A percentile compares a stretch with the other conserved stretches of the same genome.
Conservation (phyloP, 2,329 filamentous ascomycete species). For the Magnaporthiopsis incrustans region DNA sequence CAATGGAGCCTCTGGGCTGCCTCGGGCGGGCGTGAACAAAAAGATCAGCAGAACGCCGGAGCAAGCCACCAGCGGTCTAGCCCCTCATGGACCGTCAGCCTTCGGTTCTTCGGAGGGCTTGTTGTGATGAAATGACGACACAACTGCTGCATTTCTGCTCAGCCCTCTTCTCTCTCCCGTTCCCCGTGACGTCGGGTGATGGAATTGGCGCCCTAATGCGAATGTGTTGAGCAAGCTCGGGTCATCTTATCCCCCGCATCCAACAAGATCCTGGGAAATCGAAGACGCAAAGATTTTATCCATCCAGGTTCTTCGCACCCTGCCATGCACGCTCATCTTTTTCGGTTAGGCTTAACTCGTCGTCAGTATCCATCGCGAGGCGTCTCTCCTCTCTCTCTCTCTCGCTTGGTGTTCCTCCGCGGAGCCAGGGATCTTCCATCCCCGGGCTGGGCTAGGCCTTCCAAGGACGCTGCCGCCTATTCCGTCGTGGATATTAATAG, state of each 20-base stretch:
- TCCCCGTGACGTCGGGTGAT: background rate
- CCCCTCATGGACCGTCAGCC: background rate
- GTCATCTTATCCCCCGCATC: background rate
- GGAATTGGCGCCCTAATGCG: background rate
- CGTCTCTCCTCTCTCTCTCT: too few species aligned
- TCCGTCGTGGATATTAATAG: background rate
- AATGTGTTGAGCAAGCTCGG: background rate
- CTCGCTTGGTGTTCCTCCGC: background rate
- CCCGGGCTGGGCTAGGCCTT: background rate
- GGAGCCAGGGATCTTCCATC: background rate
- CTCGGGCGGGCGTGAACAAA: background rate
- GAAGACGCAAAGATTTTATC: background rate
- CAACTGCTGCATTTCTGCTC: too few species aligned
- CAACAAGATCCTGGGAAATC: background rate
- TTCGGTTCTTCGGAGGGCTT: background rate
- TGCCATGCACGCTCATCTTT: background rate
- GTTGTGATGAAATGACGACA: background rate
- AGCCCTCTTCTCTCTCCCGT: background rate
- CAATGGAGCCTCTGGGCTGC: background rate
- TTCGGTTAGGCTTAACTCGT: background rate
- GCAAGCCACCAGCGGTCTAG: background rate
- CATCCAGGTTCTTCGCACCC: background rate
- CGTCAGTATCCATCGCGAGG: background rate
- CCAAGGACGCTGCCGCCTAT: background rate
- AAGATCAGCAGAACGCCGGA: background rate